Base-by-base conservation (phyloP, 805 yeast species). In the Ogataea dorogensis region DNA sequence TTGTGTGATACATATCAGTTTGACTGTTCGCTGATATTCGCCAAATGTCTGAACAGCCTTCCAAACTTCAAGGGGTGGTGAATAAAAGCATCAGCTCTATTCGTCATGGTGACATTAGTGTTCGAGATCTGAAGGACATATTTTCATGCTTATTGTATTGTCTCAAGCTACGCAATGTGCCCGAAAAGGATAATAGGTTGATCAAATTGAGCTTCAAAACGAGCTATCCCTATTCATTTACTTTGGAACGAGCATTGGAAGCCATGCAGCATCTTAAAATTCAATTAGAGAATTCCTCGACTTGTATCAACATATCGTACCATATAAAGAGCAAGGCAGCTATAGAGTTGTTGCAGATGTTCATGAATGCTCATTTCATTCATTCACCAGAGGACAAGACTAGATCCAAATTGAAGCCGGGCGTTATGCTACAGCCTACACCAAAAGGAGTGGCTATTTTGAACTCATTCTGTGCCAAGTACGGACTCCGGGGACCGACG, bases 381-480 rank as follows among this genome's bases (percentile, higher is more conserved):
- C 95, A 87, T 54, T 73, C 76, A 10, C 95, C 95, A 0, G 73
- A 75, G 3, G 88, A 83, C 44, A 64, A 91, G 49, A 86, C 95
- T 0, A 55, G 83, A 27, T 45, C 54, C 10, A 61, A 55, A 26
- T 68, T 79, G 5, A 71, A 70, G 33, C 60, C 51, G 0, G 64
- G 60, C 4, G 63, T 67, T 0, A 42, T 65, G 2, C 53, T 86
- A 18, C 97, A 91, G 54, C 95, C 96, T 4, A 86, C 96, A 0
- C 88, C 97, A 0, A 91, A 91, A 53, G 98, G 97, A 1, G 77
- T 87, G 6, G 79, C 87, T 0, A 52, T 86, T 0, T 58, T 89
- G 2, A 77, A 75, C 32, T 64, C 68, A 12, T 86, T 80, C 54
- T 77, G 82, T 43, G 64, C 67, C 33, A 72, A 65, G 26, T 58